Evolutionary conservation across 257 asterid genomes (phyloP).

Genomic region (Nicotiana paniculata): DNA sequence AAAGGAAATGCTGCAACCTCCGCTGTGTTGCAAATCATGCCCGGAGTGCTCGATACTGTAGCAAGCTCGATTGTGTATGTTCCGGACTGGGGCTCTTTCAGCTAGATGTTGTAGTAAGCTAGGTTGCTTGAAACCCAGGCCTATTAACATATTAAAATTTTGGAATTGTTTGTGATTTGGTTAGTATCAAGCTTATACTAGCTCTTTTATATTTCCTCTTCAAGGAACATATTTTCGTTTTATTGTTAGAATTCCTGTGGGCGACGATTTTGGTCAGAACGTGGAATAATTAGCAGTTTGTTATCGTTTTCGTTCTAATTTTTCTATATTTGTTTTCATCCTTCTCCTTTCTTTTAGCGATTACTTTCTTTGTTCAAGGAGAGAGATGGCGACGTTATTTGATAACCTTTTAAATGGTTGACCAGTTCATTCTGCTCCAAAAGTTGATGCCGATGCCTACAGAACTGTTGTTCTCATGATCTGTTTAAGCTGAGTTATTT

Average conservation of each 20-base stretch:
- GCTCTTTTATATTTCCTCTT: too few relatives aligned
- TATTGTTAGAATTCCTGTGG: neutral
- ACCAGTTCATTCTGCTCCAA: neutral
- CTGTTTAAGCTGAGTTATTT: neutral
- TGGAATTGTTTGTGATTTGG: too few relatives aligned
- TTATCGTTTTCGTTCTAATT: too few relatives aligned
- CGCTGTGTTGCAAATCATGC: slow-evolving; percentile 83
- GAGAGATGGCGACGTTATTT: neutral
- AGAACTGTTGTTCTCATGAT: neutral
- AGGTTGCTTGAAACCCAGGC: too few relatives aligned
- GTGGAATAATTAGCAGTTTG: neutral
- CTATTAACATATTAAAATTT: too few relatives aligned
- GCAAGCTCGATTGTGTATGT: too few relatives aligned
- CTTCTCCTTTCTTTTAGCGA: neutral
- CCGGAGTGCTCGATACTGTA: slow-evolving; percentile 19
- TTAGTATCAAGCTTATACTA: too few relatives aligned
- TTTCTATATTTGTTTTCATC: neutral
- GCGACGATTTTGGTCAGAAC: neutral
- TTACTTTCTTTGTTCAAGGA: neutral
- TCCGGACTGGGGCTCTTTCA: too few relatives aligned
- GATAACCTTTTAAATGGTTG: neutral
- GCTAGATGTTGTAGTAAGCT: too few relatives aligned
- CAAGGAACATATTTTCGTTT: too few relatives aligned
- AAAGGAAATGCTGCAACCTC: slow-evolving; percentile 93
- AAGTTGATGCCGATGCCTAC: neutral